Percentiles rank a stretch among this genome's conserved stretches.
Conservation (phyloP, 495 filamentous ascomycete genomes). For the Friedmanniomyces endolithicus region DNA sequence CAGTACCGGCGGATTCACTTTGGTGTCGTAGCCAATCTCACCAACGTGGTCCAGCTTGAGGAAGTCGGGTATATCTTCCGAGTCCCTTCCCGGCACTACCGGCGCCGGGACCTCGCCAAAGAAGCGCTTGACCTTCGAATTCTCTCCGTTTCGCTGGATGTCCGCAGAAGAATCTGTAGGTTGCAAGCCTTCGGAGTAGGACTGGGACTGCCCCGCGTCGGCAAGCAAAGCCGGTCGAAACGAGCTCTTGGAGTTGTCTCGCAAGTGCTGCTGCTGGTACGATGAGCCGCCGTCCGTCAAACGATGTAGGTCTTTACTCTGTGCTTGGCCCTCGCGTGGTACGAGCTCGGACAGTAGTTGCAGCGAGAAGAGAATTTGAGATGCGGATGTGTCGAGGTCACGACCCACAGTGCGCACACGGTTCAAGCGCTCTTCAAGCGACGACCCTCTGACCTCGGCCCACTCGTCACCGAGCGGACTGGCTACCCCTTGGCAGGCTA, state of each 20-base stretch:
- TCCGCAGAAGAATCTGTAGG: constrained; percentile 37
- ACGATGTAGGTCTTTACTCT: constrained; percentile 33
- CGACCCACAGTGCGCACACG: constrained; percentile 60
- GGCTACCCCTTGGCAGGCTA: constrained; percentile 76
- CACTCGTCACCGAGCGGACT: constrained; percentile 89
- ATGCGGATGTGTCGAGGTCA: constrained; percentile 73
- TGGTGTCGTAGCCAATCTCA: constrained; percentile 80
- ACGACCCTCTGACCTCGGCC: constrained; percentile 79
- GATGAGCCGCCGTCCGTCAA: constrained; percentile 25
- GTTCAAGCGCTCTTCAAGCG: constrained; percentile 77
- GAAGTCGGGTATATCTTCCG: constrained; percentile 71
- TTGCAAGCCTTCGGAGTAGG: constrained; percentile 50
- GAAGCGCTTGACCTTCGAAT: constrained; percentile 75
- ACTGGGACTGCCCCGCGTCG: constrained; percentile 41
- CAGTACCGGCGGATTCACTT: constrained; percentile 54
- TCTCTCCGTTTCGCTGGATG: constrained; percentile 49
- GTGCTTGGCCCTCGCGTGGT: constrained; percentile 37
- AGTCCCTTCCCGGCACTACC: constrained; percentile 36
- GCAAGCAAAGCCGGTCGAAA: constrained; percentile 22
- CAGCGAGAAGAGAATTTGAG: constrained; percentile 75
- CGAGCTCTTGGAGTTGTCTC: constrained; percentile 14
- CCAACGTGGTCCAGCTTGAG: constrained; percentile 79
- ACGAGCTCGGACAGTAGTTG: constrained; percentile 77
- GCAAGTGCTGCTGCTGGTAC: constrained; percentile 17
- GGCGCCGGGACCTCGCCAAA: constrained; percentile 70